Evolutionary conservation across 129 eudicot species (phyloP).

Genomic region (Centella asiatica): DNA sequence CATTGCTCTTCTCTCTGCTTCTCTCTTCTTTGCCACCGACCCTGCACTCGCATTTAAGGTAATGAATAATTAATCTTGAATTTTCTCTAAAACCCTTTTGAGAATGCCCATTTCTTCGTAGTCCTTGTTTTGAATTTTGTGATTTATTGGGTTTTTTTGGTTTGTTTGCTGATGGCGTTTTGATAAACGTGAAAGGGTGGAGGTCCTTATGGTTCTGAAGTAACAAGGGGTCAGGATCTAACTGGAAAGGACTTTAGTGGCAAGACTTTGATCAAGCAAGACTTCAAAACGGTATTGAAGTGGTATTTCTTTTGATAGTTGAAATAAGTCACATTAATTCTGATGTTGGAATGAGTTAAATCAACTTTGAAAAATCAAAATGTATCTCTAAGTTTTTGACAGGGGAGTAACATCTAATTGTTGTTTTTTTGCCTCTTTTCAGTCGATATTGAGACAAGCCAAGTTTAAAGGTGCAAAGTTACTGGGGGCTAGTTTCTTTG

Average conservation of each 20-base stretch:
- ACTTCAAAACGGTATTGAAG: conserved; percentile 97
- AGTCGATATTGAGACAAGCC: conserved; percentile 90
- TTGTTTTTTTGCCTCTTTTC: conserved; percentile 7
- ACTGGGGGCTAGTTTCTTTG: conserved; percentile 97
- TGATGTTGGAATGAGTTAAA: too few relatives aligned
- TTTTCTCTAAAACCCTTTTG: neutral
- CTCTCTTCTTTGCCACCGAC: conserved; percentile 68
- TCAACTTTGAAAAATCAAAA: too few relatives aligned
- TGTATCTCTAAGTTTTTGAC: too few relatives aligned
- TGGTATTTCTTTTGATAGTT: too few relatives aligned
- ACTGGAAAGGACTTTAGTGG: conserved; percentile 94
- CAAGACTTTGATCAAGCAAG: conserved; percentile 76
- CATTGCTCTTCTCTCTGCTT: conserved; percentile 67
- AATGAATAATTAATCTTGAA: neutral
- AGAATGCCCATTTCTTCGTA: neutral
- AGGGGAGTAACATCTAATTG: too few relatives aligned
- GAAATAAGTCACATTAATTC: too few relatives aligned
- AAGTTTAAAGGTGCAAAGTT: conserved; percentile 84
- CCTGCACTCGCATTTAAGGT: conserved; percentile 98
- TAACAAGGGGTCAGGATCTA: conserved; percentile 95
- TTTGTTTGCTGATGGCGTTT: neutral
- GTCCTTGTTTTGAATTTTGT: neutral
- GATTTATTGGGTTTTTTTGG: neutral
- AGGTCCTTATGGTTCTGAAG: conserved; percentile 91
- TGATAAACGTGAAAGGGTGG: conserved; percentile 63